Evolutionary conservation across 768 basidiomycete species (phyloP), one percentile per base, ranked within the genome.

Genomic region (Ramaria sp.): DNA sequence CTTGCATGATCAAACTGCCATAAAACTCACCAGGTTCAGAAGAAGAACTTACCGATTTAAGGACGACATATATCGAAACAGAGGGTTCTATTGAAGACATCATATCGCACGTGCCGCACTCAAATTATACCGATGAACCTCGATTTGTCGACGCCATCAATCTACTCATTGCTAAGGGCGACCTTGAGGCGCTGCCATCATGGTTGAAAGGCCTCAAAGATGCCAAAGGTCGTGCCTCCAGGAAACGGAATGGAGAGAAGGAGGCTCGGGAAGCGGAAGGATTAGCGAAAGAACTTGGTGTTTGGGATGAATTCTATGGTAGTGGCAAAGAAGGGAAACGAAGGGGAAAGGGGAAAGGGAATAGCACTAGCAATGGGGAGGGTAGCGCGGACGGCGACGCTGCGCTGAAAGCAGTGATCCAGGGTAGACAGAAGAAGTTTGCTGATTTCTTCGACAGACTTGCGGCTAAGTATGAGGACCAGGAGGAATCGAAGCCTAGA

Each of bases 301-400:
- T 96, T 9, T 94, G 91, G 90, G 92, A 96, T 54, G 89, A 92
- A 61, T 92, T 92, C 61, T 91, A 88, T 63, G 88, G 86, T 4
- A 80, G 73, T 58, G 88, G 86, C 3, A 87, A 84, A 67, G 66
- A 74, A 1, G 78, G 79, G 6, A 71, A 78, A 34, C 74, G 79
- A 59, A 80, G 78, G 66, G 68, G 68, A 13, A 82, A 80, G 60
- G 72, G 68, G 1, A 82, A 77, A 58, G 60, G 50, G 16, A 60
- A 54, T 58, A 55, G 56, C 13, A 60, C 52, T 36, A 48, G 48
- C 15, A 52, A 66, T 63, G 59, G 52, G 58, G 61, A 57, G 25
- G 64, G 56, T 7, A 57, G 43, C 16, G 67, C 64, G 0, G 73
- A 66, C 1, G 76, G 66, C 5, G 75, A 70, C 3, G 83, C 85